phyloP scores from a whole-genome alignment of 148 eudicot genomes.

The Spergularia bocconei region DNA sequence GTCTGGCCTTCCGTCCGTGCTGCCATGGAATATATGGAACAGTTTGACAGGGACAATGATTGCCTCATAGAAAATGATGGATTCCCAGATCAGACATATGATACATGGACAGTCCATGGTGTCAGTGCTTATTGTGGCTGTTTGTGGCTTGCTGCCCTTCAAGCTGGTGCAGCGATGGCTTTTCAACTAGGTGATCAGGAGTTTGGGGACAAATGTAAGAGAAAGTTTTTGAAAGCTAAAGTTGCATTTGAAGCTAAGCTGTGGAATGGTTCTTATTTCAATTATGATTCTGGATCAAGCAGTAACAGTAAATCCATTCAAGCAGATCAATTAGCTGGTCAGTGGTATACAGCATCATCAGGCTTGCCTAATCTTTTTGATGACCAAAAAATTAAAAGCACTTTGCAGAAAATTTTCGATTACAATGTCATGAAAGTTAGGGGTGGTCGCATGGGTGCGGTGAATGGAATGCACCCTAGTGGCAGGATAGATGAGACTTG shows the following conservation, averaged over 20 bases:
- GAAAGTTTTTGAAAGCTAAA: conserved; percentile 67
- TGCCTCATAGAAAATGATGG: conserved; percentile 96
- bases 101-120: conserved; percentile 98
- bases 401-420: conserved; percentile 74
- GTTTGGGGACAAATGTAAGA: conserved; percentile 76
- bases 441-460: conserved; percentile 97
- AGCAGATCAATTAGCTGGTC: conserved; percentile 96
- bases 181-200: conserved; percentile 72
- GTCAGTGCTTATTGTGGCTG: conserved; percentile 96
- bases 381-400: conserved; percentile 60
- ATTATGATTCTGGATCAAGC: conserved; percentile 98
- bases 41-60: conserved; percentile 82
- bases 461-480: conserved; percentile 89
- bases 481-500: conserved; percentile 97
- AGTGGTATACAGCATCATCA: conserved; percentile 93
- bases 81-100: conserved; percentile 97
- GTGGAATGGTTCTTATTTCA: conserved; percentile 96
- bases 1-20: conserved; percentile 99
- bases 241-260: conserved; percentile 63
- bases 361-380: conserved; percentile 87
- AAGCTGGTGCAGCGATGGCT: conserved; percentile 97
- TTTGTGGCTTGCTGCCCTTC: conserved; percentile 96
- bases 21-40: conserved; percentile 97
- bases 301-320: conserved; percentile 94
- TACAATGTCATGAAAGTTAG: conserved; percentile 89